phyloP scores from a whole-genome alignment of 2,329 filamentous ascomycete genomes.

The Simplicillium sp. region DNA sequence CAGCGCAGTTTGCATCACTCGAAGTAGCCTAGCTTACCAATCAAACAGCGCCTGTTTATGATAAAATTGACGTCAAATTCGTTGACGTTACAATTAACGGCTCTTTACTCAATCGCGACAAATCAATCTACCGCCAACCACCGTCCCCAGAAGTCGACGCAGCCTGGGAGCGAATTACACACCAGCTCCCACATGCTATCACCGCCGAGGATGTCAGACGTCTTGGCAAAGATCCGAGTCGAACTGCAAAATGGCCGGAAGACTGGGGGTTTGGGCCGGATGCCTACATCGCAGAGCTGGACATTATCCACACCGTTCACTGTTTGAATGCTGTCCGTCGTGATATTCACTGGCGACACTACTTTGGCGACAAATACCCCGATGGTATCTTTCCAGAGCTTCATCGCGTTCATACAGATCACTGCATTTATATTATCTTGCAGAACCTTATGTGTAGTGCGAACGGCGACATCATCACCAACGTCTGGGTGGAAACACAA shows the following conservation, averaged over 20 bases:
- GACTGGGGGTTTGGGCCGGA: conserved; percentile 3
- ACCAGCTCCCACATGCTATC: no score
- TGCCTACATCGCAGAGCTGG: conserved; percentile 4
- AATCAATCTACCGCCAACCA: conserved; percentile 1
- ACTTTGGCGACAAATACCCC: conserved; percentile 2
- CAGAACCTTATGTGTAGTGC: conserved; percentile 4
- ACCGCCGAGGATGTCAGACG: no score
- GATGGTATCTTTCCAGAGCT: conserved; percentile 3
- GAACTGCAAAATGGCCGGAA: neutral
- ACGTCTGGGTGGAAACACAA: no score
- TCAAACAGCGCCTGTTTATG: no score
- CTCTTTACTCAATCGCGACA: no score
- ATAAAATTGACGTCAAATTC: no score
- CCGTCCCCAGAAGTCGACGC: conserved; percentile 1
- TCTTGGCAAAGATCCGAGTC: conserved; percentile 2
- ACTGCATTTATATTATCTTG: conserved; percentile 6
- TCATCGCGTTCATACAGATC: conserved; percentile 3
- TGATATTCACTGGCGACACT: conserved; percentile 4
- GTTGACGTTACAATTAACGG: no score
- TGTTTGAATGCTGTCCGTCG: conserved; percentile 4
- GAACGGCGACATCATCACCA: no score
- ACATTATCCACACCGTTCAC: conserved; percentile 5
- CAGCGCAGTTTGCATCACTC: no score
- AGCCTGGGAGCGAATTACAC: conserved; percentile 4
- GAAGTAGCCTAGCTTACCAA: no score